These are phyloP conservation scores for Porpolomopsis calyptriformis DNA, from an alignment of 768 basidiomycete genomes.

Conservation along the genomic window DNA sequence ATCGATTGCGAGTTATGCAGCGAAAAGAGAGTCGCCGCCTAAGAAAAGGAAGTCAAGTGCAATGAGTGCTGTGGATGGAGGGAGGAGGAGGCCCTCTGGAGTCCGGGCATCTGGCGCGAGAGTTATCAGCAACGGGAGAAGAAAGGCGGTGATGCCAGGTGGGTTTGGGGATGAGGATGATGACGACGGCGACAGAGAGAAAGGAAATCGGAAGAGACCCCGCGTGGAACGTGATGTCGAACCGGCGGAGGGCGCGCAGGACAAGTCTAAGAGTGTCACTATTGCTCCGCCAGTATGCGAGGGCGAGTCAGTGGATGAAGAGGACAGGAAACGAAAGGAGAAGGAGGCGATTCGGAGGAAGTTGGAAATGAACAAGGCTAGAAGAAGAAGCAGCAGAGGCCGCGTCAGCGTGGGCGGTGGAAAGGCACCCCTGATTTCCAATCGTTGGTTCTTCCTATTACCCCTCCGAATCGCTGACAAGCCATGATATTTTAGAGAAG, in stretches of 20 bases:
- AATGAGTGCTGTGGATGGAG: conserved; percentile 9
- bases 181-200: conserved; percentile 26
- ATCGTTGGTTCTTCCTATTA: conserved; percentile 23
- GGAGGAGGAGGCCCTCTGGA: conserved; percentile 29
- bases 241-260: conserved; percentile 18
- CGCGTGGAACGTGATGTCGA: conserved; percentile 24
- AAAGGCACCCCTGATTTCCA: conserved; percentile 20
- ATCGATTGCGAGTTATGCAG: conserved; percentile 42
- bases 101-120: conserved; percentile 25
- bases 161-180: conserved; percentile 46
- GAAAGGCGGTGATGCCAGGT: conserved; percentile 41
- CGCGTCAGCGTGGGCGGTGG: conserved; percentile 32
- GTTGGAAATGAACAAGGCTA: conserved; percentile 56
- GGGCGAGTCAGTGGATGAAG: conserved; percentile 28
- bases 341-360: conserved; percentile 51
- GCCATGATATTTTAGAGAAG: conserved; percentile 22
- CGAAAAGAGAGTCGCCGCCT: conserved; percentile 19
- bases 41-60: conserved; percentile 3
- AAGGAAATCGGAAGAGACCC: conserved; percentile 34
- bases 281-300: conserved; percentile 18
- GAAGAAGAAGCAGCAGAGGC: conserved; percentile 59
- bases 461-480: conserved; percentile 4
- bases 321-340: conserved; percentile 36
- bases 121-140: conserved; percentile 38
- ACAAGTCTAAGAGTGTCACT: conserved; percentile 20